Base-by-base conservation (phyloP, 768 basidiomycete species). In the Gautieria morchelliformis region DNA sequence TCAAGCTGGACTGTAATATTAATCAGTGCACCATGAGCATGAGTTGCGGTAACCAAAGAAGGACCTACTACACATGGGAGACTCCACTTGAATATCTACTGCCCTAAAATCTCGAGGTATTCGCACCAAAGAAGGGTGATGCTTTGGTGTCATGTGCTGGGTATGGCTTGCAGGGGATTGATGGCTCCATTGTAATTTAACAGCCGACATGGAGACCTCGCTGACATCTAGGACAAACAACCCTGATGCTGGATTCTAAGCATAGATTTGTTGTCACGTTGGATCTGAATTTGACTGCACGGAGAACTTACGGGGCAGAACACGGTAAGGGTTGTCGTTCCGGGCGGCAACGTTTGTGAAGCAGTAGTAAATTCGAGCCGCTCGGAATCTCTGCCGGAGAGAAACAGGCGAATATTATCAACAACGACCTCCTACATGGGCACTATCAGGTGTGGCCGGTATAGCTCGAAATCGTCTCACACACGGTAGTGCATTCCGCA, bases 401-500 rank as follows among this genome's bases (percentile, higher is more conserved):
- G 70, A n/a, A 70, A 72, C 33, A 90, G 72, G 44, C 71, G 74
- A 20, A 93, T 71, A 65, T 82, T 78, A 59, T 89, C 84, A 17
- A 82, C 72, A 0, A 77, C 70, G 19, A 96, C 58, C 7, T 72
- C 68, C 90, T 94, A 58, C 1, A 48, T 22, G 27, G 57, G 32
- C 44, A 19, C 22, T 42, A 54, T 46, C 27, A 10, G n/a, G 47
- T 53, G 32, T 52, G 48, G 53, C 44, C 44, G 37, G 42, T 37
- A 40, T 22, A 37, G 37, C 40, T 30, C 19, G n/a, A 44, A 24
- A 22, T 49, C 10, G 22, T 72, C 86, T 68, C 67, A 94, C 93
- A 62, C 89, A 89, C 33, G 89, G 85, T 22, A 95, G 67, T 40
- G 70, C 69, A 64, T 92, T 97, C 33, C 70, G 71, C 30, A 94